These are phyloP conservation scores for Sicyos baderoa DNA, from an alignment of 306 rosid genomes.

Conservation along the genomic window DNA sequence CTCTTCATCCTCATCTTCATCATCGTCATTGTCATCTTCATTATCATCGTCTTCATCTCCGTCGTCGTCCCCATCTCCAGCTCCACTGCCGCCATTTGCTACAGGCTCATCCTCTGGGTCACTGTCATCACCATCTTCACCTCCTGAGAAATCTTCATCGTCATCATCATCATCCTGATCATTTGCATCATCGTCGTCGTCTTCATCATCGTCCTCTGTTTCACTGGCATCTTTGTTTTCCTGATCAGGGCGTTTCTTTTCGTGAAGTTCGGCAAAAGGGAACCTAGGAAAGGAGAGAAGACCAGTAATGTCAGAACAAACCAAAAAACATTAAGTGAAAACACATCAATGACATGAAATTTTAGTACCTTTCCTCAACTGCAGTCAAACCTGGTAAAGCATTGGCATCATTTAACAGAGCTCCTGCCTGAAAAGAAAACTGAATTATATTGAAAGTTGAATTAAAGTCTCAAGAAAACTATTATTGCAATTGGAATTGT, in stretches of 20 bases:
- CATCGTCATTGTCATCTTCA: not conserved
- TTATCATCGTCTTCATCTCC: constrained; percentile 29
- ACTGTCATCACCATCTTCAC: constrained; percentile 53
- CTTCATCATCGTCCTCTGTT: constrained; percentile 60
- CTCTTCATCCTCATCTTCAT: constrained; percentile 33
- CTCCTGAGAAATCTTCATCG: constrained; percentile 56
- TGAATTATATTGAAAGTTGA: not conserved
- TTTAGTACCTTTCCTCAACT: constrained; percentile 44
- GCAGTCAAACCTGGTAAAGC: constrained; percentile 29
- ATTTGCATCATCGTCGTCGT: constrained; percentile 36
- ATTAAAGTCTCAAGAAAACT: not conserved
- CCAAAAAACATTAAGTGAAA: constrained; percentile 5
- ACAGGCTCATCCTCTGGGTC: constrained; percentile 35
- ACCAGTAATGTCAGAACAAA: constrained; percentile 11
- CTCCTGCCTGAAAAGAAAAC: constrained; percentile 30
- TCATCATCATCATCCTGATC: constrained; percentile 47
- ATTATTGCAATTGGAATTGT: too few relatives aligned
- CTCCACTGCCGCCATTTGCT: constrained; percentile 32
- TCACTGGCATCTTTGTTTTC: constrained; percentile 79
- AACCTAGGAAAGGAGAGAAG: constrained; percentile 39
- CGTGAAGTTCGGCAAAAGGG: constrained; percentile 44
- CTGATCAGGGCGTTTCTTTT: constrained; percentile 22
- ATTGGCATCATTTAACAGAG: constrained; percentile 29
- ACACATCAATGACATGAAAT: not conserved
- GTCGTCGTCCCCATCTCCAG: constrained; percentile 38